Base-by-base conservation (phyloP, 768 basidiomycete species). In the Tylopilus balloui region DNA sequence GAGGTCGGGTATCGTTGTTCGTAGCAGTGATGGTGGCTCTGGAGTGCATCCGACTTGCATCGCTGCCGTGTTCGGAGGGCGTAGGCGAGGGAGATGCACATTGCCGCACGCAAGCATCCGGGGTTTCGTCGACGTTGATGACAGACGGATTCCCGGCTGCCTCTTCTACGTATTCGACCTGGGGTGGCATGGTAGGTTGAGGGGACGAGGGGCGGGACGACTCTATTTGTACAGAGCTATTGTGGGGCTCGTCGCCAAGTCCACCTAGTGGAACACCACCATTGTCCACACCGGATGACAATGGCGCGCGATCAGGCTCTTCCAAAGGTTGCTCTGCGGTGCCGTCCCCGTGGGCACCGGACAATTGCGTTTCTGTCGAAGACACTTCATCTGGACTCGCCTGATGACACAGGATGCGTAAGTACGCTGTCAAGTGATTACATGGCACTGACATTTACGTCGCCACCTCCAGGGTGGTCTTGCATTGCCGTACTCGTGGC, bases 41-140 rank as follows among this genome's bases (percentile, higher is more conserved):
- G 19, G 52, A 55, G 6, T 3, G 36, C 3, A 19, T 50, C 23
- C 27, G 53, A 35, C 46, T 57, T 2, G 14, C 17, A 36, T 53
- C 23, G 42, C 65, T 67, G 9, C 58, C 65, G 15, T 57, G 65
- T 31, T 69, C 65, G 0, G 65, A 65, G 1, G 67, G 62, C 2
- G 65, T 55, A 3, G 58, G 58, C 0, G 59, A 67, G 17, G 67
- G 63, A 4, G 51, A 48, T 14, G 48, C 12, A 20, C 43, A 49
- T 27, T 36, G 48, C 25, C 24, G 36, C 27, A 7, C 6, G 19
- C 19, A 45, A 9, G 27, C 32, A n/a, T 48, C 47, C 6, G 11
- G 17, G 23, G 24, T 5, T 9, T 32, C 50, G n/a, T 48, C 48
- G 31, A 24, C 42, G 7, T 14, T 17, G 12, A n/a, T 34, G n/a